Evolutionary conservation across 1,284 basidiomycete genomes (phyloP).

Genomic region (Moniliella sp.): DNA sequence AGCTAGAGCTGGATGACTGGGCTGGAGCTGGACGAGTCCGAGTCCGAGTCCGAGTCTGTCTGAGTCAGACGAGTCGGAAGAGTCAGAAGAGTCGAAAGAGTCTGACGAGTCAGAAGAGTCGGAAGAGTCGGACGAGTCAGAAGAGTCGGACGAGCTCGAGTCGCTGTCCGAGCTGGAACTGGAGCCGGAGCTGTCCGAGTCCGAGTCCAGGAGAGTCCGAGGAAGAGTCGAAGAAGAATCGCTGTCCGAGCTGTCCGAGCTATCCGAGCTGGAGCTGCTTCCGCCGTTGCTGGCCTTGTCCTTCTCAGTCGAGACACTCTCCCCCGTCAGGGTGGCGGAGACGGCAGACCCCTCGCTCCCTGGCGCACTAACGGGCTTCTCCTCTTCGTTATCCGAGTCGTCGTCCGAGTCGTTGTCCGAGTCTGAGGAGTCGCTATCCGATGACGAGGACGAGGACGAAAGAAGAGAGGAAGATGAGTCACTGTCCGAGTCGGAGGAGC

Average conservation of each 20-base stretch:
- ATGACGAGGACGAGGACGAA: slow-evolving; percentile 9
- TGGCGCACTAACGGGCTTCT: background rate
- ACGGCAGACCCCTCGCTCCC: too few species aligned
- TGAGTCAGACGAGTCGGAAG: slow-evolving; percentile 5
- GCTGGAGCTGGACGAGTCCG: too few species aligned
- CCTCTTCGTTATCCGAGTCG: too few species aligned
- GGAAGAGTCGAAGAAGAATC: slow-evolving; percentile 1
- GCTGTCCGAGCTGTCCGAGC: slow-evolving; percentile 3
- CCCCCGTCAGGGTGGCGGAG: too few species aligned
- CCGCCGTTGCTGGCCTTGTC: too few species aligned
- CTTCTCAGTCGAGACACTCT: too few species aligned
- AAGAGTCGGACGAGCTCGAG: background rate
- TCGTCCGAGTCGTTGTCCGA: slow-evolving; percentile 7
- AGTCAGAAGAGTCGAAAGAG: slow-evolving; percentile 5
- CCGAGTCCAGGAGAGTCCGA: slow-evolving; percentile 4
- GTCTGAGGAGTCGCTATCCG: slow-evolving; percentile 3
- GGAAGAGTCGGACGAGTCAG: background rate
- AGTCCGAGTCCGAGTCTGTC: too few species aligned
- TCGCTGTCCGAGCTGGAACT: too few species aligned
- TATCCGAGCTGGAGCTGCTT: background rate
- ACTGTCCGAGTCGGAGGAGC: slow-evolving; percentile 7
- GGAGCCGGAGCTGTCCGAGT: too few species aligned
- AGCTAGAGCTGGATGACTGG: slow-evolving; percentile 4
- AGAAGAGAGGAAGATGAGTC: slow-evolving; percentile 18
- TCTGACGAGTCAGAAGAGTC: slow-evolving; percentile 1